Evolutionary conservation across 2,329 filamentous ascomycete genomes (phyloP), one percentile per base, ranked within the genome.

Genomic region (Zalaria sp.): DNA sequence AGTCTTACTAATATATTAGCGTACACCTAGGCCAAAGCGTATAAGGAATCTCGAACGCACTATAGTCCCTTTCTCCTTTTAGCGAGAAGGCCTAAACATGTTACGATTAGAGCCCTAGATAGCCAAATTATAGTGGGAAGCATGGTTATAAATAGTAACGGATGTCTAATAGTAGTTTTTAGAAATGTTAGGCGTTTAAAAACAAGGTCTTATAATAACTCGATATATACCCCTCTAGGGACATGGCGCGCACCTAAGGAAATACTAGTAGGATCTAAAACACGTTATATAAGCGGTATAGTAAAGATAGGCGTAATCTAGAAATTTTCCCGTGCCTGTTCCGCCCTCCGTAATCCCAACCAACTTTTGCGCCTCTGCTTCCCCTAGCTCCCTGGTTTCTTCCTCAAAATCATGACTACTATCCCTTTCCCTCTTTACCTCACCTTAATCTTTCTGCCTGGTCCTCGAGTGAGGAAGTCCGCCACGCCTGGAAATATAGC

Each of bases 61-160:
- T 6, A 6, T 32, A 10, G 67, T 69, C 1, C 72, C 75, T 50
- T 77, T 77, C 34, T 72, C 65, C 4, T 72, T 52, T 70, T 81
- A 85, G 35, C 83, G 60, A 58, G 87, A 82, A 0, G 83, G 83
- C 7, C 77, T 62, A 56, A 73, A 89, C 0, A 55, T 59, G 36
- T 85, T 76, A 0, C 75, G 74, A 46, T 87, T 77, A 0, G 66
- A 56, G 2, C 82, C 82, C 51, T 83, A 89, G 27, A 87, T 66
- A n/a, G 29, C 29, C 6, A n/a, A n/a, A 32, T 32, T n/a, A n/a
- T 32, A n/a, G n/a, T 32, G 29, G n/a, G n/a, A 32, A n/a, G 29
- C 29, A 32, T 32, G 29, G 29, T 32, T 32, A n/a, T n/a, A 32
- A n/a, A 32, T n/a, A 6, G 29, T n/a, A 6, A 32, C 6, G 6